Evolutionary conservation across 805 yeast genomes (phyloP), one percentile per base, ranked within the genome.

Genomic region (Saturnispora quitensis): DNA sequence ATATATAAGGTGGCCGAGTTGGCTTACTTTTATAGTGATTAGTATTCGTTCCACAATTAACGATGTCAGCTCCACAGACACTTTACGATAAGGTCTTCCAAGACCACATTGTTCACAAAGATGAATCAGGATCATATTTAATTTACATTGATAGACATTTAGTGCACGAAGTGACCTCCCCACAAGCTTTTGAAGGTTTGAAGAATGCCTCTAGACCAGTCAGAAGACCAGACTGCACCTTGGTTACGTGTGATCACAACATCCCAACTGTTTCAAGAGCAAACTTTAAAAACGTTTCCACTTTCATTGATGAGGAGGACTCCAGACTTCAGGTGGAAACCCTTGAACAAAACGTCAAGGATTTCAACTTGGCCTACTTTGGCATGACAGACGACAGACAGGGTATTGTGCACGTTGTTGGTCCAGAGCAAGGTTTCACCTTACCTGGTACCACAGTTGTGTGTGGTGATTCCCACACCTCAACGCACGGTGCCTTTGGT

Each of bases 401-500:
- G 72, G 99, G 99, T 62, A 93, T 93, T 66, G 99, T 93, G 51
- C 99, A 93, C 69, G 88, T 93, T 59, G 95, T 93, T 54, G 99
- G 99, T 46, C 99, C 99, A 38, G 99, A 93, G 69, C 98, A 93
- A 72, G 99, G 98, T 48, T 93, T 93, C 73, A 93, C 99, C 35
- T 76, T 93, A 50, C 99, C 99, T 36, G 99, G 99, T 62, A 89
- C 98, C 48, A 93, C 99, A 4, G 97, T 93, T 34, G 99, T 93
- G 43, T 93, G 99, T 73, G 99, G 99, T 69, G 99, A 93, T 69
- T 89, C 97, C 4, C 99, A 93, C 68, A 93, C 99, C 27, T 89
- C 97, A 3, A 93, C 99, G 1, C 99, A 93, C 66, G 99, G 99
- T 62, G 99, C 99, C 43, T 93, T 93, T 66, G 99, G 99, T 56